Conservation (phyloP, 441 rosid species). For the Erodium moschatum region DNA sequence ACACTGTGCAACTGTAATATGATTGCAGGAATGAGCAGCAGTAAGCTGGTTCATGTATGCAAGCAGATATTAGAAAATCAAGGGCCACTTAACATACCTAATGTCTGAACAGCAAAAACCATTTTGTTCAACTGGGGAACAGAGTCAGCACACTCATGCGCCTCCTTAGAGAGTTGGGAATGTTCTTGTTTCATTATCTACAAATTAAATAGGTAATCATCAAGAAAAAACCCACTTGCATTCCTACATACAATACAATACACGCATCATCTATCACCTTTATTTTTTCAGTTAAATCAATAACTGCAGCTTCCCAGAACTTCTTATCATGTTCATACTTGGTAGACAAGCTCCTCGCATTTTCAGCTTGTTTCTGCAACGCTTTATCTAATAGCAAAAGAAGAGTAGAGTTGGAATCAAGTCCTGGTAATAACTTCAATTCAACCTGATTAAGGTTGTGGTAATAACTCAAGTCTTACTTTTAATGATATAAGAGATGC, state of each 20-base stretch:
- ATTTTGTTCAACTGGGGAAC: slow-evolving; percentile 41
- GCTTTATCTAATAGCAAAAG: neutral
- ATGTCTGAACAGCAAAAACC: slow-evolving; percentile 39
- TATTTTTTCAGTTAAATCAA: slow-evolving; percentile 1
- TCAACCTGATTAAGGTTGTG: neutral
- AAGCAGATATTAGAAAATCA: slow-evolving; percentile 5
- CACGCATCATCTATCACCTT: neutral
- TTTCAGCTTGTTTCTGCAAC: neutral
- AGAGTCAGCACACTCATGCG: slow-evolving; percentile 43
- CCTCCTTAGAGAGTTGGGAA: slow-evolving; percentile 68
- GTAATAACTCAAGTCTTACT: neutral
- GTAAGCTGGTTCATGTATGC: neutral
- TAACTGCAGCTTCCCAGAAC: neutral
- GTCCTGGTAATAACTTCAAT: neutral
- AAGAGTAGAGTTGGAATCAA: slow-evolving; percentile 1
- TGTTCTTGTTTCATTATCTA: slow-evolving; percentile 87
- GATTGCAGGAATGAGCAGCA: slow-evolving; percentile 9
- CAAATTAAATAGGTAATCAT: slow-evolving; percentile 15
- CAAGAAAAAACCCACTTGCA: slow-evolving; percentile 16
- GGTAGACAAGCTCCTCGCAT: slow-evolving; percentile 16
- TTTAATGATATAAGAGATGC: neutral
- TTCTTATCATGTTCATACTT: neutral
- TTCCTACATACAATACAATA: neutral
- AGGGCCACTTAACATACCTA: slow-evolving; percentile 35
- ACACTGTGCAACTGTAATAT: slow-evolving; percentile 20